Evolutionary conservation across 1,284 basidiomycete genomes (phyloP), one percentile per base, ranked within the genome.

Genomic region (Tilletia walkeri): DNA sequence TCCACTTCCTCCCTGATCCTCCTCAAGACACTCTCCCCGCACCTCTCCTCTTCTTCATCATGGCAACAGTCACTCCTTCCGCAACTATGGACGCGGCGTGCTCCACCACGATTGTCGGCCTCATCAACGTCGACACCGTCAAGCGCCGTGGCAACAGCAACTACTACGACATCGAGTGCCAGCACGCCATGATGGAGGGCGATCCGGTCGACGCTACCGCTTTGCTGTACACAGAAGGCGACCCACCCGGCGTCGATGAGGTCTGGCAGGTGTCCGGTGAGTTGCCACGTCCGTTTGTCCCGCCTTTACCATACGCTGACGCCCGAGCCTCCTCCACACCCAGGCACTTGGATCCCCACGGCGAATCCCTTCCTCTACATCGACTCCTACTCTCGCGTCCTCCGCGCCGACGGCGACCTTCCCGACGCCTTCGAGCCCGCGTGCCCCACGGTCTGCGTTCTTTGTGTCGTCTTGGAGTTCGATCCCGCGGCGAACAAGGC

Each of bases 341-440:
- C 48, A 49, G 48, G 48, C 12, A 49, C 48, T 49, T 49, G 48
- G 48, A 49, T 49, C 48, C 48, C 48, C 48, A 49, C 48, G 1
- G 48, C 48, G 14, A 49, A 49, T n/a, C 48, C 48, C 48, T 49
- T 49, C n/a, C n/a, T 49, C 14, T 49, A 12, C 14, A 49, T 49
- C n/a, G 48, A 49, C 48, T 49, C 48, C n/a, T 49, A 14, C n/a
- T 49, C 14, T n/a, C 14, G 12, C 48, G 14, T 49, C 48, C n/a
- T 49, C 48, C 48, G 48, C 48, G 48, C 14, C 48, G 48, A 49
- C 12, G 48, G n/a, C 48, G 48, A 49, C 48, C 48, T 49, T n/a
- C 48, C 48, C 48, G 48, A 49, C 48, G 48, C n/a, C n/a, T 49
- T 49, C n/a, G 48, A 49, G 48, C 48, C 48, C 14, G 48, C 48